Percentiles rank a stretch among this genome's conserved stretches.
These are phyloP conservation scores for Paradendryphiella salina DNA, from an alignment of 2,329 filamentous ascomycete genomes.

Conservation along the genomic window DNA sequence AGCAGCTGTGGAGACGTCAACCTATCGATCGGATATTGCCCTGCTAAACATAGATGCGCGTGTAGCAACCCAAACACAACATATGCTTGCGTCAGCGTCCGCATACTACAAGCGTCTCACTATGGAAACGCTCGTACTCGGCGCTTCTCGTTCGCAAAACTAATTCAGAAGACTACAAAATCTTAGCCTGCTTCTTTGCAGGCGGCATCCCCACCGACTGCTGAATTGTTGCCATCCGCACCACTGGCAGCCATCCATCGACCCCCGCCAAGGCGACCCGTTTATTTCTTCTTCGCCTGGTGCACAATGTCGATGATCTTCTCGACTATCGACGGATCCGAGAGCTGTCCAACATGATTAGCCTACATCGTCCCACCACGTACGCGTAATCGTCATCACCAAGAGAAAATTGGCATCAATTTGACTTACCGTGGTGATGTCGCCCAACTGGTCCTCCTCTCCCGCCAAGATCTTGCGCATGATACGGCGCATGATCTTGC, in stretches of 20 bases:
- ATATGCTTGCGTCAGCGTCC: constrained; percentile 4
- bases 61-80: constrained; percentile 4
- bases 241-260: constrained; percentile 5
- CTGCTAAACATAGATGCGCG: constrained; percentile 5
- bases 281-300: constrained; percentile 55
- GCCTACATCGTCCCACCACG: constrained; percentile 23
- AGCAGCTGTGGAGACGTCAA: too few species aligned
- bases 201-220: background rate
- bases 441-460: constrained; percentile 95
- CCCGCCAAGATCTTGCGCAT: constrained; percentile 95
- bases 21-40: background rate
- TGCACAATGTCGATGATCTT: constrained; percentile 87
- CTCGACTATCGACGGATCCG: constrained; percentile 84
- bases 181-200: constrained; percentile 2
- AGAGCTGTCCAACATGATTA: constrained; percentile 62
- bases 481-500: constrained; percentile 99
- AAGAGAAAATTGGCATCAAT: constrained; percentile 9
- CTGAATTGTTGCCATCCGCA: constrained; percentile 3
- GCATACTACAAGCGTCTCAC: constrained; percentile 16
- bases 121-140: constrained; percentile 6
- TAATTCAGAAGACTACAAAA: background rate
- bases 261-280: constrained; percentile 16
- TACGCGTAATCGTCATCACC: constrained; percentile 37
- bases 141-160: constrained; percentile 7
- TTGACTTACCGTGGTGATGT: constrained; percentile 79